Conservation (phyloP, 192 early-diverging fungal genomes). For the Coemansia sp. region DNA sequence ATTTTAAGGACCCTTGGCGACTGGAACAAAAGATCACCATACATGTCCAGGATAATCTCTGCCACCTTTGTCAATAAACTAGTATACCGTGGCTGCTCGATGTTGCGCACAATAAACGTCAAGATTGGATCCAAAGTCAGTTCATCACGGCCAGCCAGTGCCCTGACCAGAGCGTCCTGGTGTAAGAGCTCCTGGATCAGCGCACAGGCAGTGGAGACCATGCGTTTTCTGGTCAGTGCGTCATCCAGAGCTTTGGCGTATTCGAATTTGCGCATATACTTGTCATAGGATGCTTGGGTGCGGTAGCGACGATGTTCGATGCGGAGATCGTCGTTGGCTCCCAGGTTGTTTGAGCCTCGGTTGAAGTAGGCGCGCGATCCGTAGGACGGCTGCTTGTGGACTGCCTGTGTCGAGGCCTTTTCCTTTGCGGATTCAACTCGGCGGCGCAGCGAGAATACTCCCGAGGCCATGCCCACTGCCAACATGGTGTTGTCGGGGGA, state of each 20-base stretch:
- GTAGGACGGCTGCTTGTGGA: constrained; percentile 37
- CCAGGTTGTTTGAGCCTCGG: constrained; percentile 57
- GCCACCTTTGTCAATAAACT: constrained; percentile 74
- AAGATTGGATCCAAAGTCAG: constrained; percentile 77
- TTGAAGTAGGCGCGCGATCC: constrained; percentile 72
- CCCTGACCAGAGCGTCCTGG: constrained; percentile 72
- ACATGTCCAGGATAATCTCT: constrained; percentile 71
- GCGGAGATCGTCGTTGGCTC: constrained; percentile 66
- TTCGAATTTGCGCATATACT: constrained; percentile 77
- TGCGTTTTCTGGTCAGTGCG: constrained; percentile 62
- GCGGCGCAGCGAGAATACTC: constrained; percentile 81
- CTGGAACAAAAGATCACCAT: constrained; percentile 72
- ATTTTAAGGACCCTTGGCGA: constrained; percentile 79
- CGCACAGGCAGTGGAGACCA: constrained; percentile 63
- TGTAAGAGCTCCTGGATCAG: constrained; percentile 89
- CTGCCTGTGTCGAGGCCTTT: constrained; percentile 34
- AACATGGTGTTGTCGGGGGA: constrained; percentile 88
- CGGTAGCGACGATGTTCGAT: constrained; percentile 65
- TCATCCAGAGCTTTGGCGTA: constrained; percentile 89
- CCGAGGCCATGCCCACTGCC: constrained; percentile 88
- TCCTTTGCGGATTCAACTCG: constrained; percentile 78
- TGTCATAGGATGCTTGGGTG: constrained; percentile 75
- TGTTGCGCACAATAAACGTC: constrained; percentile 75
- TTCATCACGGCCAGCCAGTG: constrained; percentile 86
- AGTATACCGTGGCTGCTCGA: constrained; percentile 79